Base-by-base conservation (phyloP, 148 eudicot species). In the Cornus suecica region DNA sequence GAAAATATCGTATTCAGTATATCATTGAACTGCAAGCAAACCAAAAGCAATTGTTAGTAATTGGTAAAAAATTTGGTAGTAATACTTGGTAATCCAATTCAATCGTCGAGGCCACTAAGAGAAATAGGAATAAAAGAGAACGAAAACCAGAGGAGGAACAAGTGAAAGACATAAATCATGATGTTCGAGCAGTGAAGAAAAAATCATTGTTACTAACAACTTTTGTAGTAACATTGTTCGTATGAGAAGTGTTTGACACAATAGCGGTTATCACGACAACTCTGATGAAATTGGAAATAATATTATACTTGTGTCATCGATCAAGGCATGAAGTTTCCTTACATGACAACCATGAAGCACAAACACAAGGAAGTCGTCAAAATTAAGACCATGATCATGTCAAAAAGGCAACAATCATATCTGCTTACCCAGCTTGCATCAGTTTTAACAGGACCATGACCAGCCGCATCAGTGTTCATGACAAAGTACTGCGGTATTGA, bases 401-500 rank as follows among this genome's bases (percentile, higher is more conserved):
- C 15, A 70, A 20, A 32, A 25, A 75, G 65, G 22, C 18, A 27
- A 14, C 31, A 70, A 27, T 58, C 34, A 31, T 10, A 41, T 48
- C 8, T 25, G 8, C 83, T 86, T 86, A 95, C 99, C 99, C 99
- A 95, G 86, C 89, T 90, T 65, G 86, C 97, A 23, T 80, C 83
- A 1, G 98, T 87, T 54, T 83, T 80, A 45, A 93, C 93, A 63
- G 97, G 99, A 37, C 99, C 99, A 71, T 84, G 94, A 34, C 79
- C 84, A 13, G 68, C 5, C 8, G 22, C 45, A 26, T 83, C 84
- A 0, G 91, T 84, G 80, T 93, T 84, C 84, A 82, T 86, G 71
- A 84, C 69, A 69, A 95, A 95, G 75, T 93, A 95, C 77, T 93
- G 94, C 10, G 97, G 92, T 68, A 95, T 85, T 2, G 99, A 95